Base-by-base conservation (phyloP, 1,139 yeast genomes). In the Taphrina deformans region DNA sequence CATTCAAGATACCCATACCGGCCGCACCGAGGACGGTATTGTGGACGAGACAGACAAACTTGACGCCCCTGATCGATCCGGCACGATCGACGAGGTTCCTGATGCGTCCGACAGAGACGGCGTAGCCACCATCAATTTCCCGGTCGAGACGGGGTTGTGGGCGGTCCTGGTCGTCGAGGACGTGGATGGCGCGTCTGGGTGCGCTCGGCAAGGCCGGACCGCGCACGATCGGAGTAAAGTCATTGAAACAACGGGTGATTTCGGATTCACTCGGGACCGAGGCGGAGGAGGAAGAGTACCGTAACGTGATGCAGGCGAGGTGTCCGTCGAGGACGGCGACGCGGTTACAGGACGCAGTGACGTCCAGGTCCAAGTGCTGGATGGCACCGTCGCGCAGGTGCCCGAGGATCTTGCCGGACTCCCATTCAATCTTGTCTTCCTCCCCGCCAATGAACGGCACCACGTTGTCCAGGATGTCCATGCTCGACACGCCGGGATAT, bases 131-230 rank as follows among this genome's bases (percentile, higher is more conserved):
- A 73, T 95, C 99, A 78, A 97, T 85, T 75, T 92, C 92, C 73
- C 99, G 86, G 82, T 93, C 99, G 73, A 93, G 83, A 78, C 99
- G 85, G 69, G 99, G 99, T 77, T 93, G 99, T 38, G 99, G 99
- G 79, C 99, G 85, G 77, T 93, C 96, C 52, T 80, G 82, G 76
- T 90, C 91, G 75, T 93, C 97, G 70, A 93, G 80, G 51, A 92
- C 96, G 72, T 91, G 96, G 70, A 93, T 89, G 71, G 97, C 85
- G 71, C 89, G 87, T 76, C 87, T 84, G 69, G 99, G 99, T 66
- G 98, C 98, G 59, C 97, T 90, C 71, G 83, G 85, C 76, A 98
- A 92, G 0, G 87, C 87, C 70, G 90, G 80, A 68, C 80, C 78
- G 71, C 81, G 81, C 62, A 97, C 96, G 71, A 91, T 97, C 77